A percentile compares a stretch with the other conserved stretches of the same genome.
phyloP scores from a whole-genome alignment of 106 monocot genomes.

The Apostasia ramifera region DNA sequence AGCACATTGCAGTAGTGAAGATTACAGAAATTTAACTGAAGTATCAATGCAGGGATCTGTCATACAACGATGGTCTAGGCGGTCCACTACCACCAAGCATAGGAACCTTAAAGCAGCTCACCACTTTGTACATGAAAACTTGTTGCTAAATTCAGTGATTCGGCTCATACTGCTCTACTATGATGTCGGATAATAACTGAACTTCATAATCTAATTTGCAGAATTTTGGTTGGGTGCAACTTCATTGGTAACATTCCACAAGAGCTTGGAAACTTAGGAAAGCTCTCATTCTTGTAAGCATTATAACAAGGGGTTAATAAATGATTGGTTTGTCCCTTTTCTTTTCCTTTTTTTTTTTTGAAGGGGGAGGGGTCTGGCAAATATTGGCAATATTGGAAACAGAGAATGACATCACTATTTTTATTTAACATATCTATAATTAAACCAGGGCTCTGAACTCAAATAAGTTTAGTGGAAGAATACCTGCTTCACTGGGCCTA shows the following conservation, averaged over 20 bases:
- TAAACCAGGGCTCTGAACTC: conserved; percentile 47
- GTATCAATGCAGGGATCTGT: conserved; percentile 57
- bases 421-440: not conserved
- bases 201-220: conserved; percentile 8
- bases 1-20: not conserved
- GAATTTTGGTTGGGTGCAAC: conserved; percentile 71
- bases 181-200: not conserved
- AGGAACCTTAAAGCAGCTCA: conserved; percentile 47
- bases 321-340: no score
- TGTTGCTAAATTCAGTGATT: not conserved
- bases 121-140: conserved; percentile 36
- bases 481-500: conserved; percentile 46
- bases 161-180: not conserved
- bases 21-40: not conserved
- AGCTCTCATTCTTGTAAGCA: conserved; percentile 68
- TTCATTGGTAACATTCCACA: conserved; percentile 62
- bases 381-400: not conserved
- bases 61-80: conserved; percentile 41
- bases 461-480: conserved; percentile 46
- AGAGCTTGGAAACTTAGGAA: conserved; percentile 40
- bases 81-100: conserved; percentile 39
- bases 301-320: not conserved
- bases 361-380: no score
- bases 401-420: not conserved
- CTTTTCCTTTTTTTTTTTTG: no score